Conservation (phyloP, 78 protist genomes). For the Mastigamoeba balamuthi region DNA sequence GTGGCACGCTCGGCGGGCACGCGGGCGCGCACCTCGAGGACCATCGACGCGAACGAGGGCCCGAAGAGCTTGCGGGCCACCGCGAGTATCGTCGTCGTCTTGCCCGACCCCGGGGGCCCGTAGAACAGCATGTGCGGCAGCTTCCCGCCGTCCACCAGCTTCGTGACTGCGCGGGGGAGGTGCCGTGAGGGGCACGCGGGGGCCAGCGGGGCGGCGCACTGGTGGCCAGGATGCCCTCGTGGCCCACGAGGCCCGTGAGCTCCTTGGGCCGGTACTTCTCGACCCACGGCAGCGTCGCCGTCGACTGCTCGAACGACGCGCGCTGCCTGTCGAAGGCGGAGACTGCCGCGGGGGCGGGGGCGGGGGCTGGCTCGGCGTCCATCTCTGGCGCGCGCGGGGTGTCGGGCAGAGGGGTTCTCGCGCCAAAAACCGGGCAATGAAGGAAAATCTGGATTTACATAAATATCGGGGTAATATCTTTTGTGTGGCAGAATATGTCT, state of each 20-base stretch:
- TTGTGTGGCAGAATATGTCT: too few species aligned
- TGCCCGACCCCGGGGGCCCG: constrained; percentile 99
- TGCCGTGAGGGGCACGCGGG: too few species aligned
- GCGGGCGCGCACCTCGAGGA: constrained; percentile 60
- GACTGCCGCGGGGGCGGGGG: too few species aligned
- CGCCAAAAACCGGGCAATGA: too few species aligned
- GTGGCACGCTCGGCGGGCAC: neutral
- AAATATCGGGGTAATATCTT: too few species aligned
- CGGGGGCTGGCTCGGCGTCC: too few species aligned
- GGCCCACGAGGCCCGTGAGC: constrained; percentile 90
- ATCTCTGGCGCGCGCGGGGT: too few species aligned
- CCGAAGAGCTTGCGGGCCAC: constrained; percentile 81
- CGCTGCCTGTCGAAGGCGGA: too few species aligned
- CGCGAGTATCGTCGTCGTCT: constrained; percentile 96
- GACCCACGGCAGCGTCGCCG: constrained; percentile 76
- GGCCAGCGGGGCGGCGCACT: neutral
- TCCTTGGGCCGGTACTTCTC: constrained; percentile 94
- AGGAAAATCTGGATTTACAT: too few species aligned
- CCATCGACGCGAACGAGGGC: constrained; percentile 34
- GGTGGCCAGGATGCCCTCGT: constrained; percentile 66
- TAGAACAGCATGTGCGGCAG: constrained; percentile 91
- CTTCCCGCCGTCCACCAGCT: constrained; percentile 16
- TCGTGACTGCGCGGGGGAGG: too few species aligned
- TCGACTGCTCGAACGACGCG: too few species aligned
- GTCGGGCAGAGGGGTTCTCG: too few species aligned